These are phyloP conservation scores for Rhododendron ovatum DNA, from an alignment of 148 eudicot species.

Conservation along the genomic window DNA sequence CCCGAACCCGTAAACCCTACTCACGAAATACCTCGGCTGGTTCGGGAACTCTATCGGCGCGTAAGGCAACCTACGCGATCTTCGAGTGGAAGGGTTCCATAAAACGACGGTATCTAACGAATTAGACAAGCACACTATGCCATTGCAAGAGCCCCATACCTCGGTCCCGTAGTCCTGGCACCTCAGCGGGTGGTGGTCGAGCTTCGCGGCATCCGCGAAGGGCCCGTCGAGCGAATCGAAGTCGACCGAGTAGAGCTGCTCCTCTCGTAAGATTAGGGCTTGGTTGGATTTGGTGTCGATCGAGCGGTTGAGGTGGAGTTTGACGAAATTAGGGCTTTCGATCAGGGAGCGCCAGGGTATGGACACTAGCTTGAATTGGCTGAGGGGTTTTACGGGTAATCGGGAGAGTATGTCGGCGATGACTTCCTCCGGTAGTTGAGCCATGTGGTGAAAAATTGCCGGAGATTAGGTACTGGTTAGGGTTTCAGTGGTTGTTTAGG, in stretches of 20 bases:
- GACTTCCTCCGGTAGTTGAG: constrained; percentile 13
- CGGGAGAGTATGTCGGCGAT: constrained; percentile 16
- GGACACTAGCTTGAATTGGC: constrained; percentile 22
- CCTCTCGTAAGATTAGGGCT: constrained; percentile 7
- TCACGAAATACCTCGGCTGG: background rate
- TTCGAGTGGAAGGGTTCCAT: constrained; percentile 30
- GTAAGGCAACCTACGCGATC: constrained; percentile 12
- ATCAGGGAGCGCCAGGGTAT: constrained; percentile 15
- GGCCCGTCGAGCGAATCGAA: constrained; percentile 16
- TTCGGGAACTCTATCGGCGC: constrained; percentile 5
- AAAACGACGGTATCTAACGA: constrained; percentile 10
- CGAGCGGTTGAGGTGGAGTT: constrained; percentile 28
- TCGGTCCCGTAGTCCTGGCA: constrained; percentile 6
- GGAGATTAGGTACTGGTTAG: background rate
- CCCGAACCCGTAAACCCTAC: constrained; percentile 33
- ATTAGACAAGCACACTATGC: constrained; percentile 30
- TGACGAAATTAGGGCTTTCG: constrained; percentile 26
- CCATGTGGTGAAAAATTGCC: constrained; percentile 5
- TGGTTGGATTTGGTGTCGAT: constrained; percentile 5
- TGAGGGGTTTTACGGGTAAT: constrained; percentile 17
- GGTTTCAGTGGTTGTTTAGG: background rate
- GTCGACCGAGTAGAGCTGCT: constrained; percentile 13
- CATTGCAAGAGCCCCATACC: constrained; percentile 36
- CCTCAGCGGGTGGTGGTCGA: constrained; percentile 25
- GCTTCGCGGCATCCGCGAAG: background rate